Percentiles rank a stretch among this genome's conserved stretches.
Evolutionary conservation across 352 stramenopile species (phyloP).

Genomic region (Albugo candida): DNA sequence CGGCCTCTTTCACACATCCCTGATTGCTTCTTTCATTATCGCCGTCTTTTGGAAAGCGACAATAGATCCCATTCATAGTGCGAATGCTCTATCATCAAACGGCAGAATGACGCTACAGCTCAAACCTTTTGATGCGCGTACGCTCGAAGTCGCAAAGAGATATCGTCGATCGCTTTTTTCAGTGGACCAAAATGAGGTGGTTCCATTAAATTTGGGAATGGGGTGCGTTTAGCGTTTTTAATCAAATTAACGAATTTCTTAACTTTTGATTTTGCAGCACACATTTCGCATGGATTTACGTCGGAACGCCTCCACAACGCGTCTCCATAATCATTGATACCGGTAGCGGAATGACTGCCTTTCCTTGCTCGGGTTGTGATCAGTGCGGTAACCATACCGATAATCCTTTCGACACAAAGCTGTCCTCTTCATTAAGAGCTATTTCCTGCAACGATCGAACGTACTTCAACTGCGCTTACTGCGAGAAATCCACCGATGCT

Average conservation of each 20-base stretch:
- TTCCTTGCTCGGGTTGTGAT: slow-evolving; percentile 55
- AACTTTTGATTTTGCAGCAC: slow-evolving; percentile 15
- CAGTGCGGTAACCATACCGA: slow-evolving; percentile 62
- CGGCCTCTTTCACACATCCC: no score
- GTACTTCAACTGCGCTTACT: slow-evolving; percentile 43
- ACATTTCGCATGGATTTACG: slow-evolving; percentile 74
- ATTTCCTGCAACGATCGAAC: slow-evolving; percentile 25
- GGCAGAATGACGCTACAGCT: no score
- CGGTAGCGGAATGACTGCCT: slow-evolving; percentile 53
- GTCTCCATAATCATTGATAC: slow-evolving; percentile 72
- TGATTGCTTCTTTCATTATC: no score
- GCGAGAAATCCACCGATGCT: slow-evolving; percentile 17
- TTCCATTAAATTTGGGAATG: background rate
- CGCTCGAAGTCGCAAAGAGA: no score
- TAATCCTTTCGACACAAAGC: slow-evolving; percentile 25
- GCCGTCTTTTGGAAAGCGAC: no score
- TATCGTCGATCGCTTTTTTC: no score
- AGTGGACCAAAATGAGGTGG: background rate
- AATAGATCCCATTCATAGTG: no score
- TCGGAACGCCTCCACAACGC: slow-evolving; percentile 52
- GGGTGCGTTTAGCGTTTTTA: background rate
- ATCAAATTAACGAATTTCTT: background rate
- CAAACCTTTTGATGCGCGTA: no score
- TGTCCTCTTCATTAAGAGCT: slow-evolving; percentile 51
- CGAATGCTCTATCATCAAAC: no score